These are phyloP conservation scores for Phytophthora litchii DNA, from an alignment of 352 stramenopile species.

Conservation along the genomic window DNA sequence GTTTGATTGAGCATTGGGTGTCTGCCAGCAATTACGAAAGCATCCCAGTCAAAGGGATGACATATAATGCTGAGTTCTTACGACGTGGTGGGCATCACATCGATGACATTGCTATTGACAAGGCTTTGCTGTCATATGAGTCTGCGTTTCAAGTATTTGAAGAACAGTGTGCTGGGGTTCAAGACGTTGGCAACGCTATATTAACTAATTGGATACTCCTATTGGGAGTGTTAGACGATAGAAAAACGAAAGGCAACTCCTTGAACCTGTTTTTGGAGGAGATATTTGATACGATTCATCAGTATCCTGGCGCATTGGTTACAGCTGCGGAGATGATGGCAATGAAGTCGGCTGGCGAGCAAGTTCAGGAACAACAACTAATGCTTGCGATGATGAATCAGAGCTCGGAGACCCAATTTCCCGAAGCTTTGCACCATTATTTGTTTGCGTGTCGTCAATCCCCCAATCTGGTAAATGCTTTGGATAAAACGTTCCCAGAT, in stretches of 20 bases:
- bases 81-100: neutral
- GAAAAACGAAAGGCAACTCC: constrained; percentile 9
- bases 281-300: constrained; percentile 25
- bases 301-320: constrained; percentile 33
- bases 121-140: constrained; percentile 31
- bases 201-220: constrained; percentile 54
- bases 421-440: constrained; percentile 44
- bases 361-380: constrained; percentile 23
- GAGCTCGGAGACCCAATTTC: constrained; percentile 23
- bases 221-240: constrained; percentile 22
- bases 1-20: constrained; percentile 37
- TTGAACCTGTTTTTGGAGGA: constrained; percentile 36
- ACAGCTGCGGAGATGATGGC: constrained; percentile 35
- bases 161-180: constrained; percentile 4
- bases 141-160: constrained; percentile 27
- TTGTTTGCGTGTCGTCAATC: constrained; percentile 36
- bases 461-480: constrained; percentile 24
- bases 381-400: constrained; percentile 40
- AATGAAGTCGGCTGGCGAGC: constrained; percentile 1
- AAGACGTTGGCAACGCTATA: constrained; percentile 30
- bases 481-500: constrained; percentile 38
- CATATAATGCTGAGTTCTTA: constrained; percentile 36
- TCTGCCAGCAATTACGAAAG: constrained; percentile 22
- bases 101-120: constrained; percentile 9
- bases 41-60: constrained; percentile 34